Conservation (phyloP, 352 stramenopile species). For the Phytopythium litorale region DNA sequence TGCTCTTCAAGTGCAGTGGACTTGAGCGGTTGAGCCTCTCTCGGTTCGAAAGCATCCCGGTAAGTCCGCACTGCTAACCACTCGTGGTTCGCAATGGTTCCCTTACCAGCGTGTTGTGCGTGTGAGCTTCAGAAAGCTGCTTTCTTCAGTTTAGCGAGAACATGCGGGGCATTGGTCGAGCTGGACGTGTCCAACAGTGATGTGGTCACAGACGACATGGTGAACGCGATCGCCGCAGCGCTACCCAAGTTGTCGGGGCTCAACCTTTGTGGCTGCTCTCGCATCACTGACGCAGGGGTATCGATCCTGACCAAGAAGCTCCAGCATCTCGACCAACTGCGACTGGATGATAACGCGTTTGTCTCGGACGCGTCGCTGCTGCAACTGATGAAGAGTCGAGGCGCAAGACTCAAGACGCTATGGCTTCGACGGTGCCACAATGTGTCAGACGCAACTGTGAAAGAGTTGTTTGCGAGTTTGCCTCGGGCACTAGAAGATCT, state of each 20-base stretch:
- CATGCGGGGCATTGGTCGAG: slow-evolving; percentile 21
- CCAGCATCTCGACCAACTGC: slow-evolving; percentile 27
- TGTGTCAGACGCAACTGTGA: slow-evolving; percentile 37
- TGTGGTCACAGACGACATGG: slow-evolving; percentile 48
- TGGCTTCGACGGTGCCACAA: slow-evolving; percentile 36
- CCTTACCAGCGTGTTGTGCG: neutral
- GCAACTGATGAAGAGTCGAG: slow-evolving; percentile 31
- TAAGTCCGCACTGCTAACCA: slow-evolving; percentile 14
- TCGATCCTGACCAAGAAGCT: slow-evolving; percentile 34
- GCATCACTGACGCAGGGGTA: slow-evolving; percentile 56
- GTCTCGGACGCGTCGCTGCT: slow-evolving; percentile 40
- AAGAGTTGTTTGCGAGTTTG: slow-evolving; percentile 41
- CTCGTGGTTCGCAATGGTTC: neutral
- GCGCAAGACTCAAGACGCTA: slow-evolving; percentile 25
- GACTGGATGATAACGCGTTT: slow-evolving; percentile 40
- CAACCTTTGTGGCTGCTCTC: slow-evolving; percentile 39
- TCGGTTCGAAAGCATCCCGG: slow-evolving; percentile 31
- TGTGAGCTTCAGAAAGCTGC: slow-evolving; percentile 39
- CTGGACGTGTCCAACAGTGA: slow-evolving; percentile 44
- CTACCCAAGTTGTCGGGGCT: slow-evolving; percentile 40
- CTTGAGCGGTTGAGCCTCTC: slow-evolving; percentile 38
- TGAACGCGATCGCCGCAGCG: slow-evolving; percentile 23
- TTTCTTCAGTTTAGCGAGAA: slow-evolving; percentile 24
- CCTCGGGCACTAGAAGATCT: slow-evolving; percentile 51
- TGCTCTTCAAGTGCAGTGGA: slow-evolving; percentile 35